Evolutionary conservation across 2,329 filamentous ascomycete species (phyloP), one percentile per base, ranked within the genome.

Genomic region (Xylaria sp.): DNA sequence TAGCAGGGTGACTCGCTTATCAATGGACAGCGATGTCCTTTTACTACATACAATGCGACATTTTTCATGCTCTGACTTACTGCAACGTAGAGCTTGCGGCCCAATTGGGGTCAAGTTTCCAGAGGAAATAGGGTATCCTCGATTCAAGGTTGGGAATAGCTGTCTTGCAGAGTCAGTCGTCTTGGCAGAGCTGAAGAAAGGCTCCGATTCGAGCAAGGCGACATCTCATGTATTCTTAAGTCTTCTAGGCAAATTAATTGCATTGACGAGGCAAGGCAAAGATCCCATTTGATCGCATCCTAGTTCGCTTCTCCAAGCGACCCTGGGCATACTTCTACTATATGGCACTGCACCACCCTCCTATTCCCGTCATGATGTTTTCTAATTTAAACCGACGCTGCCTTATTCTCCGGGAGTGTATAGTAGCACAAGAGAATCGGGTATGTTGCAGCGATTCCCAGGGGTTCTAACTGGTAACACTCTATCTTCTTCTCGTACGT

Each of bases 1-100:
- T 23, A 60, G 3, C 48, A 61, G n/a, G 55, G 20, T n/a, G 39
- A 28, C 31, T 28, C 39, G 34, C 58, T 66, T 61, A 58, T 28
- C 15, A 44, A 58, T 66, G 23, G 46, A 63, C 37, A 46, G 37
- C 28, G n/a, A 55, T 2, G 8, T 23, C 2, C 12, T 15, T 28
- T 6, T 12, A 50, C 39, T 44, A 25, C 41, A 20, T 44, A 25
- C 41, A 20, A 62, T 34, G 64, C 51, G 34, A 46, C 60, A 56
- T 67, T 44, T 37, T 52, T 48, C 28, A n/a, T 54, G 25, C 34
- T 60, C 34, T 54, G 39, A 2, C 54, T 46, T 48, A 20, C 20
- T 57, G 55, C 20, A 44, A 44, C 55, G 23, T 41, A 15, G 23
- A 44, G 34, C 31, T 39, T 15, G 52, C 28, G 52, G 5, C 20